Evolutionary conservation across 768 basidiomycete genomes (phyloP).

Genomic region (Boletus sensibilis): DNA sequence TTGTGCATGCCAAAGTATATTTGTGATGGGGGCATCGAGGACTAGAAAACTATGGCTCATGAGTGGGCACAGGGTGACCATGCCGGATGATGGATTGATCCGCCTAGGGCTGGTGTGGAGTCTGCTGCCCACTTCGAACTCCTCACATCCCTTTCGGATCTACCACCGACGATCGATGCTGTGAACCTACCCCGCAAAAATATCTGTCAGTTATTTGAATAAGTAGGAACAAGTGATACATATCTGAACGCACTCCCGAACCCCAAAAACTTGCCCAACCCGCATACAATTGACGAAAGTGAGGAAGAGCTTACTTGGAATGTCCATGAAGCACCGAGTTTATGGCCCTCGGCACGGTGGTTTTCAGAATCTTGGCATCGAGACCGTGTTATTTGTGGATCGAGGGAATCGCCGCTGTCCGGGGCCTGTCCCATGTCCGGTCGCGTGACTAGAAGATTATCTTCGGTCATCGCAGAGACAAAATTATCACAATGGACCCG

Average conservation of each 20-base stretch:
- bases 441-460: slow-evolving; percentile 3
- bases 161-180: neutral
- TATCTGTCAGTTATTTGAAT: neutral
- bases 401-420: neutral
- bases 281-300: neutral
- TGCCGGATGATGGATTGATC: neutral
- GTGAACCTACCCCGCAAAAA: neutral
- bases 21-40: neutral
- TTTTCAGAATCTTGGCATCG: neutral
- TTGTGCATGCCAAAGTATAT: neutral
- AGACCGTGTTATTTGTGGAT: neutral
- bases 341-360: neutral
- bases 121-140: too few species aligned
- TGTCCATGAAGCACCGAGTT: neutral
- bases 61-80: neutral
- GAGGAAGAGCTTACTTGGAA: neutral
- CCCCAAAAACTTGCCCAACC: neutral
- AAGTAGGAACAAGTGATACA: neutral
- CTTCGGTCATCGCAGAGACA: neutral
- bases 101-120: neutral
- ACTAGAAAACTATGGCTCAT: neutral
- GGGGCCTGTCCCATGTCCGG: too few species aligned
- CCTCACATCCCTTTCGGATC: neutral
- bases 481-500: neutral
- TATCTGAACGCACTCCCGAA: neutral